phyloP scores from a whole-genome alignment of 495 filamentous ascomycete genomes.

The Elasticomyces elasticus region DNA sequence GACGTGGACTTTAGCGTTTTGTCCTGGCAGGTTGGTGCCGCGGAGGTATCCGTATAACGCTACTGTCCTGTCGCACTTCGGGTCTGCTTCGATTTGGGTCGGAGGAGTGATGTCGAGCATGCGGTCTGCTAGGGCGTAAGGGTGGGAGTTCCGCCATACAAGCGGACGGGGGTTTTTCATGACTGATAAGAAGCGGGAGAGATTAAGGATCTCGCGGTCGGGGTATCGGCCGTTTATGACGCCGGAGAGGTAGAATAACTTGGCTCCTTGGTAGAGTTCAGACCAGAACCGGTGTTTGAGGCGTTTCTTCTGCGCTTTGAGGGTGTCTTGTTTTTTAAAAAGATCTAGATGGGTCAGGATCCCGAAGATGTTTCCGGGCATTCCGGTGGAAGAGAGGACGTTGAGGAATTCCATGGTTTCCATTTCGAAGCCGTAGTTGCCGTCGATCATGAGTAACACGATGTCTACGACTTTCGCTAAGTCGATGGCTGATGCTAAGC shows the following conservation, averaged over 20 bases:
- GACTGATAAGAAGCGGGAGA: slow-evolving; percentile 86
- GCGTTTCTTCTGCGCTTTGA: slow-evolving; percentile 87
- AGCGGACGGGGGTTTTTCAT: slow-evolving; percentile 98
- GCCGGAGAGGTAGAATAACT: slow-evolving; percentile 90
- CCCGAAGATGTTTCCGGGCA: slow-evolving; percentile 97
- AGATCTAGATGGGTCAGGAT: slow-evolving; percentile 93
- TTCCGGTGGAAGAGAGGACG: slow-evolving; percentile 75
- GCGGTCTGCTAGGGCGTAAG: slow-evolving; percentile 84
- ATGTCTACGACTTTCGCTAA: slow-evolving; percentile 94
- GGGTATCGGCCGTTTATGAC: slow-evolving; percentile 95
- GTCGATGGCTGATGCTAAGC: slow-evolving; percentile 87
- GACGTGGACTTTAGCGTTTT: slow-evolving; percentile 81
- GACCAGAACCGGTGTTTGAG: slow-evolving; percentile 94
- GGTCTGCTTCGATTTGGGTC: slow-evolving; percentile 73
- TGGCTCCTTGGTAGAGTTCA: slow-evolving; percentile 91
- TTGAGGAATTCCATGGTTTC: slow-evolving; percentile 99
- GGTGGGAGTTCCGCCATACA: slow-evolving; percentile 93
- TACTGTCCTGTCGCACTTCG: slow-evolving; percentile 80
- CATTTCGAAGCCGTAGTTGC: slow-evolving; percentile 98
- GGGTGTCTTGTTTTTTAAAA: slow-evolving; percentile 80
- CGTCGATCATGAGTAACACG: slow-evolving; percentile 93
- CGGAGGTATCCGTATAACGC: slow-evolving; percentile 88
- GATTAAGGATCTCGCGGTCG: slow-evolving; percentile 89
- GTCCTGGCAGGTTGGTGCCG: slow-evolving; percentile 87
- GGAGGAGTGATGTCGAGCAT: slow-evolving; percentile 92